Evolutionary conservation across 495 filamentous ascomycete genomes (phyloP).

Genomic region (Sporormia fimetaria): DNA sequence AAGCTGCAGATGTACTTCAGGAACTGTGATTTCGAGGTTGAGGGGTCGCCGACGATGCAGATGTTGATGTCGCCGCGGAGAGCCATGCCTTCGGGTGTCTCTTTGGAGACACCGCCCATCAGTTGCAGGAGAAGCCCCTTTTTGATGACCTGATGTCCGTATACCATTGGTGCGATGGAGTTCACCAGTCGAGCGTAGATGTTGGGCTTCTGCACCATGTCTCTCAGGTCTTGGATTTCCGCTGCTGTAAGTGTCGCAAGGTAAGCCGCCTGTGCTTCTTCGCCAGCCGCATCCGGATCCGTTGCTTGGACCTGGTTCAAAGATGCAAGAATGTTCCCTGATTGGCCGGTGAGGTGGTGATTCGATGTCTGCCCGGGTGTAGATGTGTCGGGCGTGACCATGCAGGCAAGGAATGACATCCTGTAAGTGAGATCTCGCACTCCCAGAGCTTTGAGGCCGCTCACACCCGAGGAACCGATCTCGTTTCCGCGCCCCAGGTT

Average conservation of each 20-base stretch:
- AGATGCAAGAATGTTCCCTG: conserved; percentile 69
- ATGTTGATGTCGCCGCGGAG: conserved; percentile 97
- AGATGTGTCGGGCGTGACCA: conserved; percentile 86
- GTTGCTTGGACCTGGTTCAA: conserved; percentile 57
- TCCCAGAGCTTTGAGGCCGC: conserved; percentile 81
- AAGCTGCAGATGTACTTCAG: conserved; percentile 96
- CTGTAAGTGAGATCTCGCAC: conserved; percentile 93
- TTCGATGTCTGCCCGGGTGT: conserved; percentile 54
- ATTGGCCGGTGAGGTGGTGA: conserved; percentile 57
- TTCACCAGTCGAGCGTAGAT: conserved; percentile 91
- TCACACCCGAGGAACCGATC: conserved; percentile 70
- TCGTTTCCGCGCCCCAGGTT: conserved; percentile 63
- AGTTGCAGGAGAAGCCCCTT: conserved; percentile 91
- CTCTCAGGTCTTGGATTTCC: conserved; percentile 83
- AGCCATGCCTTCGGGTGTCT: conserved; percentile 80
- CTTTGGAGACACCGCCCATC: conserved; percentile 85
- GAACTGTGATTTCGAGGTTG: conserved; percentile 97
- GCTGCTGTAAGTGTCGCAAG: conserved; percentile 66
- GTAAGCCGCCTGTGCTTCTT: conserved; percentile 80
- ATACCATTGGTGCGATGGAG: conserved; percentile 93
- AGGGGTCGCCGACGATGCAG: conserved; percentile 95
- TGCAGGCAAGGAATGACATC: conserved; percentile 92
- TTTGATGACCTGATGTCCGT: conserved; percentile 94
- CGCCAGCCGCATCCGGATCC: conserved; percentile 55
- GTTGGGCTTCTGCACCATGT: conserved; percentile 88